Conservation (phyloP, 2,329 filamentous ascomycete species). For the Aureobasidium subglaciale region DNA sequence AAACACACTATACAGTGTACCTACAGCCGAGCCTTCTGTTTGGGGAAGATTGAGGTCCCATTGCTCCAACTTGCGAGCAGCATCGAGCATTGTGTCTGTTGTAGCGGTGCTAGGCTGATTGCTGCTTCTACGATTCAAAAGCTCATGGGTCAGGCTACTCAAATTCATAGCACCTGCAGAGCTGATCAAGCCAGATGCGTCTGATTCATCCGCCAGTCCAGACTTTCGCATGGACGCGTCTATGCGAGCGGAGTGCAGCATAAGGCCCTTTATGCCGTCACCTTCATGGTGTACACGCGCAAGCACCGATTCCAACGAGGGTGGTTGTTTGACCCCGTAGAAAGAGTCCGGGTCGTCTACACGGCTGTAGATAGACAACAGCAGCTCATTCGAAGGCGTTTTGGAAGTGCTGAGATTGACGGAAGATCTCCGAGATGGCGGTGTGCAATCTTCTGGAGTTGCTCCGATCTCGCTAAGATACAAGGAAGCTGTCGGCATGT, state of each 20-base stretch:
- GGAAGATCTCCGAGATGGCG: conserved; percentile 61
- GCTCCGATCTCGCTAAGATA: conserved; percentile 65
- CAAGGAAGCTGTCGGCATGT: conserved; percentile 80
- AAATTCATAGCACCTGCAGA: conserved; percentile 76
- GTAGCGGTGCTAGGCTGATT: conserved; percentile 51
- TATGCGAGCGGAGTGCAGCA: conserved; percentile 84
- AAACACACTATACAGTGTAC: conserved; percentile 71
- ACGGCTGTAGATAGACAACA: conserved; percentile 79
- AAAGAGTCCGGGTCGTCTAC: conserved; percentile 95
- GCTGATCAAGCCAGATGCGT: conserved; percentile 64
- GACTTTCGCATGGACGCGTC: conserved; percentile 70
- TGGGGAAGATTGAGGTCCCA: conserved; percentile 81
- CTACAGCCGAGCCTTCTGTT: conserved; percentile 40
- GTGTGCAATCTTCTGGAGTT: neutral
- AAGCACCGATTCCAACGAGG: conserved; percentile 70
- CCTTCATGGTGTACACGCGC: conserved; percentile 82
- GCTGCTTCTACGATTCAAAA: conserved; percentile 62
- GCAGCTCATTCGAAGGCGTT: conserved; percentile 53
- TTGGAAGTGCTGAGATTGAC: conserved; percentile 38
- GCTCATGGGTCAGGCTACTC: conserved; percentile 74
- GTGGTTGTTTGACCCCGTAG: conserved; percentile 77
- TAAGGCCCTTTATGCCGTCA: conserved; percentile 76
- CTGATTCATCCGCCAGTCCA: conserved; percentile 49
- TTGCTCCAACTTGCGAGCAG: conserved; percentile 74
- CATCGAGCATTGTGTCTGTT: conserved; percentile 67